Evolutionary conservation across 2,329 filamentous ascomycete genomes (phyloP), one percentile per base, ranked within the genome.

Genomic region (Fusarium sp.): DNA sequence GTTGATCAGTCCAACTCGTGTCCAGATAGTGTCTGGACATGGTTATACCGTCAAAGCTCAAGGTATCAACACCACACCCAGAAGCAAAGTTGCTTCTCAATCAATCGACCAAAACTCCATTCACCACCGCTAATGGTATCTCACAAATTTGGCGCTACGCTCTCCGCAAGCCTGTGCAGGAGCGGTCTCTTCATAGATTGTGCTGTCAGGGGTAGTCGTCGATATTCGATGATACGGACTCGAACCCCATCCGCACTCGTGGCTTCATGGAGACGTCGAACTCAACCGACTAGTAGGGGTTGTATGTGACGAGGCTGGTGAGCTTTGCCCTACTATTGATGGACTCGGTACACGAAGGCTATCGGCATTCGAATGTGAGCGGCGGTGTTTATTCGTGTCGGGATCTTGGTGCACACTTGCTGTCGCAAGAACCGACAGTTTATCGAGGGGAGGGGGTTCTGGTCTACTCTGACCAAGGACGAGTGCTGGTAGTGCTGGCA

Each of bases 361-460:
- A 24, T 75, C 70, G 42, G 71, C 22, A 55, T 59, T 45, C 58
- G 62, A 65, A 61, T 73, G 52, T 18, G 64, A 66, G 10, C 72
- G 69, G 2, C 61, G 71, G 14, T 72, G 76, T 51, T 70, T 72
- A 25, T 55, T 70, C 25, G 71, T 59, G 40, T 74, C 73, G 46
- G 74, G 70, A 2, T 76, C 71, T 67, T 79, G 74, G 42, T 76
- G 73, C 11, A 77, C 73, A 46, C 80, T 82, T 15, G 80, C 80
- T 32, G 77, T 79, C 14, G 80, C 81, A 47, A 82, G 74, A 9
- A 82, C 79, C n/a, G 80, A 78, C 25, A 82, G 66, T 54, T 78
- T 80, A 52, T 81, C 79, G 38, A 81, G 69, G 9, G 75, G 64
- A 16, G 47, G 70, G 22, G 59, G 63, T 18, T 72, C 66, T 43